These are phyloP conservation scores for Paramarasmius palmivorus DNA, from an alignment of 1,284 basidiomycete species.

Conservation along the genomic window DNA sequence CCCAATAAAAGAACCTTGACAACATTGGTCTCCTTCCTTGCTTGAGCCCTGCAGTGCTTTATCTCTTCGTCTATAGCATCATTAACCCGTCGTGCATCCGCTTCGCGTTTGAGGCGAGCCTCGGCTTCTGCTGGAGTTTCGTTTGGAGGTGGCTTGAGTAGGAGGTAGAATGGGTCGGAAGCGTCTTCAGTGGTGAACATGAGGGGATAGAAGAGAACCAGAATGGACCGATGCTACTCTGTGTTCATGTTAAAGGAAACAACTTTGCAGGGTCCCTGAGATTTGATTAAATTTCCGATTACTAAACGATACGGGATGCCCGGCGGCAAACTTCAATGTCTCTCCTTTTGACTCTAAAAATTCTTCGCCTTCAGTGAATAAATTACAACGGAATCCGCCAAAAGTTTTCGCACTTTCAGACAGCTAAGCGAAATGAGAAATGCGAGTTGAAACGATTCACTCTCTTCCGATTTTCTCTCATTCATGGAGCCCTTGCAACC, in stretches of 20 bases:
- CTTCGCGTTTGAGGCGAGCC: conserved; percentile 46
- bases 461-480: no score
- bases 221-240: neutral
- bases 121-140: conserved; percentile 47
- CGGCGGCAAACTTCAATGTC: no score
- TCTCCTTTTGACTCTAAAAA: no score
- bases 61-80: conserved; percentile 60
- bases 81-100: conserved; percentile 50
- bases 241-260: neutral
- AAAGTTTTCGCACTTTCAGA: no score
- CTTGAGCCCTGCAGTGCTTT: conserved; percentile 42
- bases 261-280: no score
- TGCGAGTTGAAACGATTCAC: no score
- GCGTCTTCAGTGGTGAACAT: conserved; percentile 22
- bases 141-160: conserved; percentile 45
- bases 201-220: neutral
- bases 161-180: conserved; percentile 45
- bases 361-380: no score
- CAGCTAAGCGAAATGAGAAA: no score
- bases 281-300: no score
- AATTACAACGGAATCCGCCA: no score
- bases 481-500: no score
- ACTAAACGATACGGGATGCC: no score
- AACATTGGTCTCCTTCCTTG: conserved; percentile 43
- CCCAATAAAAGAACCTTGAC: conserved; percentile 61